Conservation (phyloP, 2,329 filamentous ascomycete genomes). For the Verticillium dahliae region DNA sequence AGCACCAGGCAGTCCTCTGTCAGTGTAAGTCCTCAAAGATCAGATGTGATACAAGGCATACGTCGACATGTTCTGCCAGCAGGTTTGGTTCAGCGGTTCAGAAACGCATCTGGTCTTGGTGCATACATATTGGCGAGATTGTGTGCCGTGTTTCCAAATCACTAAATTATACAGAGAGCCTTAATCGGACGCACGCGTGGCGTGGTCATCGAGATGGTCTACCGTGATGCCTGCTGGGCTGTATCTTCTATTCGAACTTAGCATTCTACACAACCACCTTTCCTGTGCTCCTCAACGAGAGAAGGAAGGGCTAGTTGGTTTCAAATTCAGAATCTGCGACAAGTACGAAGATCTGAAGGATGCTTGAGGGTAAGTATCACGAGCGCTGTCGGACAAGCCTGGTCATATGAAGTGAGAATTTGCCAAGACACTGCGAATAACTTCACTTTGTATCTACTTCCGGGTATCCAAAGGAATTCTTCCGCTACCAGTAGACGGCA, state of each 20-base stretch:
- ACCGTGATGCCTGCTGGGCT: not conserved
- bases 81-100: not conserved
- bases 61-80: not conserved
- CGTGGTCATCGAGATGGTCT: not conserved
- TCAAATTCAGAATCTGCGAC: too few relatives aligned
- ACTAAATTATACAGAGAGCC: not conserved
- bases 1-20: too few relatives aligned
- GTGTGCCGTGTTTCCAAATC: not conserved
- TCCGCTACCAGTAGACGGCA: too few relatives aligned
- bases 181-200: not conserved
- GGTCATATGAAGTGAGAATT: too few relatives aligned
- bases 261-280: not conserved
- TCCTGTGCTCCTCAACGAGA: not conserved
- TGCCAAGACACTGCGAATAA: not conserved
- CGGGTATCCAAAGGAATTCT: too few relatives aligned
- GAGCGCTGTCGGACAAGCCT: too few relatives aligned
- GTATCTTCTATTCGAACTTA: not conserved
- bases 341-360: too few relatives aligned
- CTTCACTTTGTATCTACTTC: too few relatives aligned
- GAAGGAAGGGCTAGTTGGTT: not conserved
- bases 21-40: too few relatives aligned
- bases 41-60: not conserved
- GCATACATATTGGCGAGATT: not conserved
- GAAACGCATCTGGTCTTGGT: not conserved
- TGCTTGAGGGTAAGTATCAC: too few relatives aligned